phyloP scores from a whole-genome alignment of 345 rosid species.

The Nephelium lappaceum region DNA sequence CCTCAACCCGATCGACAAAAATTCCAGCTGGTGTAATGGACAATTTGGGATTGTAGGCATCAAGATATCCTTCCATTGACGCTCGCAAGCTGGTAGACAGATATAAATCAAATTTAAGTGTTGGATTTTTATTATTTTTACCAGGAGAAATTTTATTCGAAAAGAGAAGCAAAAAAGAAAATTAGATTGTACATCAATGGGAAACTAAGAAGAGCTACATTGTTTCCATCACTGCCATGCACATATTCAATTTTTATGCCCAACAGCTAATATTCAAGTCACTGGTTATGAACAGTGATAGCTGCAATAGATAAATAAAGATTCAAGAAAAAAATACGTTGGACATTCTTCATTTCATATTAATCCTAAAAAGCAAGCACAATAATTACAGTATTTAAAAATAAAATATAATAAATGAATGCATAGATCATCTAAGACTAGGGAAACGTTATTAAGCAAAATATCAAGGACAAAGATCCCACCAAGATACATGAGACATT shows the following conservation, averaged over 20 bases:
- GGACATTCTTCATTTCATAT: neutral
- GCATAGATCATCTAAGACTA: neutral
- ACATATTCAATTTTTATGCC: neutral
- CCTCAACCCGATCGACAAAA: slow-evolving; percentile 85
- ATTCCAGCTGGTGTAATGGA: slow-evolving; percentile 85
- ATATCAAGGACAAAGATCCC: neutral
- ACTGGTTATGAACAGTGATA: neutral
- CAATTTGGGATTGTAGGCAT: slow-evolving; percentile 73
- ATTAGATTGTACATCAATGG: neutral
- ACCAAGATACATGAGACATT: too few relatives aligned
- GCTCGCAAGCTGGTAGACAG: slow-evolving; percentile 67
- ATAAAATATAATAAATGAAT: neutral
- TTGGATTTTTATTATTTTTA: neutral
- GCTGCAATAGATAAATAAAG: neutral
- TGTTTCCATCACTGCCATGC: neutral
- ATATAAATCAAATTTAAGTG: slow-evolving; percentile 16
- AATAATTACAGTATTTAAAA: neutral
- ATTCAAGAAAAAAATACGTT: neutral
- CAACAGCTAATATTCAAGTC: neutral
- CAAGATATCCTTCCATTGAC: slow-evolving; percentile 97
- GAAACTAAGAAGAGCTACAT: neutral
- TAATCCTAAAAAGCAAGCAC: neutral
- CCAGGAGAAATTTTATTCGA: neutral
- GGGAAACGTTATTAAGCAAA: neutral
- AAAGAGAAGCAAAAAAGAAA: neutral